Percentiles rank a stretch among this genome's conserved stretches.
These are phyloP conservation scores for Earliella scabrosa DNA, from an alignment of 1,284 basidiomycete species.

Conservation along the genomic window DNA sequence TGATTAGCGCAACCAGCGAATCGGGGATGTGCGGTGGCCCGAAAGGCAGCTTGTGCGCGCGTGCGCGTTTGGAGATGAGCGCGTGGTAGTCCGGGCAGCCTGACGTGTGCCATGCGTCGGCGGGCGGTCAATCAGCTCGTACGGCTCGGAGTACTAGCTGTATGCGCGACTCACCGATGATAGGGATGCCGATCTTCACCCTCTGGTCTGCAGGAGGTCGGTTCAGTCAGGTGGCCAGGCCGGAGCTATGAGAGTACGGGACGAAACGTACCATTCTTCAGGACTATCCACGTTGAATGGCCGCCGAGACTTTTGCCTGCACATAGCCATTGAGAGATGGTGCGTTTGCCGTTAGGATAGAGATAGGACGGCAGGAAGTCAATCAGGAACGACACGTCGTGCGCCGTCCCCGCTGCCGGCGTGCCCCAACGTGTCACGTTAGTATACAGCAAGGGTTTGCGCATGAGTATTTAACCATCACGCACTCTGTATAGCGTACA, in stretches of 20 bases:
- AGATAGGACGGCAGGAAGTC: conserved; percentile 82
- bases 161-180: conserved; percentile 70
- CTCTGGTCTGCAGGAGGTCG: conserved; percentile 71
- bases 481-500: conserved; percentile 74
- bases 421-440: conserved; percentile 2
- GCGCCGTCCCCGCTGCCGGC: conserved; percentile 66
- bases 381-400: conserved; percentile 81
- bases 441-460: too few relatives aligned
- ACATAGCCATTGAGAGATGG: conserved; percentile 70
- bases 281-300: conserved; percentile 75
- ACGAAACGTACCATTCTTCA: conserved; percentile 56
- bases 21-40: conserved; percentile 63
- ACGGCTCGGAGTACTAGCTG: too few relatives aligned
- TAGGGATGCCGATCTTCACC: conserved; percentile 73
- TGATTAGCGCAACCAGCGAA: conserved; percentile 53
- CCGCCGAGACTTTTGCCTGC: conserved; percentile 80
- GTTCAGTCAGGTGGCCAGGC: too few relatives aligned
- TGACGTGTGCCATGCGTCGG: too few relatives aligned
- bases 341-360: conserved; percentile 72
- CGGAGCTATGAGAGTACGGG: too few relatives aligned
- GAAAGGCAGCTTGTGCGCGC: conserved; percentile 45
- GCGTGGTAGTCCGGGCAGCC: conserved; percentile 73
- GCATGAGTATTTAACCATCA: neutral
- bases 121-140: too few relatives aligned
- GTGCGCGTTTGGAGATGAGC: conserved; percentile 66